Evolutionary conservation across 305 asterid genomes (phyloP).

Genomic region (Ajuga reptans): DNA sequence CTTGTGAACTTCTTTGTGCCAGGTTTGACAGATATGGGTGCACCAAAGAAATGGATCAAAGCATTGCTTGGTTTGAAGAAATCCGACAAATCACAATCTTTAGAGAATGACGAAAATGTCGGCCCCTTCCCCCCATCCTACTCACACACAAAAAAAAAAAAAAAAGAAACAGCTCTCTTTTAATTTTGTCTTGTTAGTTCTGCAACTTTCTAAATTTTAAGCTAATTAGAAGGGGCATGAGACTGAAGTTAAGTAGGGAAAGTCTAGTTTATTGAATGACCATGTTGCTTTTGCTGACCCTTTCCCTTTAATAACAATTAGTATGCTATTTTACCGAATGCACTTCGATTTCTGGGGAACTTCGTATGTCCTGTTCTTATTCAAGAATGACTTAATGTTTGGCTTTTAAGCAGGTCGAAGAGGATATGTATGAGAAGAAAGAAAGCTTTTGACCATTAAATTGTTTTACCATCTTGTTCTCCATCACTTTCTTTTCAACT

Average conservation of each 20-base stretch:
- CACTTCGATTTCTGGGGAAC: no score
- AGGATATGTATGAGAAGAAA: not conserved
- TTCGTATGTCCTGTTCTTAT: slow-evolving; percentile 10
- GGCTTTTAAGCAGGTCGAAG: slow-evolving; percentile 1
- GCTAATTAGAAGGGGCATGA: no score
- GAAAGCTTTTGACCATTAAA: not conserved
- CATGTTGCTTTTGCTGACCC: no score
- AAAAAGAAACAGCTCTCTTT: no score
- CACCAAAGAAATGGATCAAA: slow-evolving; percentile 77
- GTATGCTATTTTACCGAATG: not conserved
- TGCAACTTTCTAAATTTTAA: no score
- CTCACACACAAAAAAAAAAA: not conserved
- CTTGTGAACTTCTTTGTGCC: slow-evolving; percentile 23
- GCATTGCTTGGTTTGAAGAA: slow-evolving; percentile 69
- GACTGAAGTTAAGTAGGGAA: no score
- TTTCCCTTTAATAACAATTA: slow-evolving; percentile 1
- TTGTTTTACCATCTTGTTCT: not conserved
- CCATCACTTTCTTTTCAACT: not conserved
- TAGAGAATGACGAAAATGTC: slow-evolving; percentile 55
- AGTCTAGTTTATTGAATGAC: no score
- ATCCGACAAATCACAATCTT: slow-evolving; percentile 50
- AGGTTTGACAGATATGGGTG: slow-evolving; percentile 66
- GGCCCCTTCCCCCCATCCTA: slow-evolving; percentile 19
- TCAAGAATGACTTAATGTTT: not conserved
- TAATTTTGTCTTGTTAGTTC: no score